Conservation (phyloP, 2,329 filamentous ascomycete genomes). For the Cladophialophora immunda region DNA sequence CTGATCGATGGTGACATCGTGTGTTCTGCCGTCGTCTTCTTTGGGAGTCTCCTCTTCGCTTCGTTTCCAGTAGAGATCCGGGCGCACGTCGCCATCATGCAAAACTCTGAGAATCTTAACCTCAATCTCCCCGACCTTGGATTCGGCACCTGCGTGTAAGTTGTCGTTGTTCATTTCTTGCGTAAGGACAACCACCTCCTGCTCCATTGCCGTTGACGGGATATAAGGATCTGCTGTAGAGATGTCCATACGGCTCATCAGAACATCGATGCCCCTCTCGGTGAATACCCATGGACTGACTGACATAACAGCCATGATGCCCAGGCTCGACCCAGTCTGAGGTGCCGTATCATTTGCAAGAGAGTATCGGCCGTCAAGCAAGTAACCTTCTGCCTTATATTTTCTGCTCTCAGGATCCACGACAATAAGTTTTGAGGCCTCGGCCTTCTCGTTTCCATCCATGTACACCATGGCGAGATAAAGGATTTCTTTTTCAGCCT, state of each 20-base stretch:
- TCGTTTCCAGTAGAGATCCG: not conserved
- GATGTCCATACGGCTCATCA: constrained; percentile 27
- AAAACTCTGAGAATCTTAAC: constrained; percentile 18
- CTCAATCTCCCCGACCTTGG: constrained; percentile 25
- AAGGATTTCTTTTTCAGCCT: constrained; percentile 4
- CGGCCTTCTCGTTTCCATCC: constrained; percentile 25
- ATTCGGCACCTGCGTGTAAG: not conserved
- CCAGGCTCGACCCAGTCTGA: not conserved
- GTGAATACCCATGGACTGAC: constrained; percentile 24
- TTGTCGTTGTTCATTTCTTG: constrained; percentile 20
- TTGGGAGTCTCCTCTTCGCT: not conserved
- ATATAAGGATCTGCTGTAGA: constrained; percentile 7
- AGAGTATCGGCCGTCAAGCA: constrained; percentile 16
- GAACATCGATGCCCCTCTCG: constrained; percentile 29
- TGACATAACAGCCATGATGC: not conserved
- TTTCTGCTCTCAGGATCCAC: not conserved
- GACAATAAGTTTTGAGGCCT: constrained; percentile 13
- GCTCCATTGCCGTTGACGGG: constrained; percentile 13
- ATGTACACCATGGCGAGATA: constrained; percentile 28
- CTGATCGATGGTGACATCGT: constrained; percentile 9
- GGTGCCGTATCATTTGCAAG: not conserved
- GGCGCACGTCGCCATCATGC: not conserved
- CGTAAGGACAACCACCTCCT: constrained; percentile 24
- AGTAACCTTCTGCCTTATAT: not conserved
- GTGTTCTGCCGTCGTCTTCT: constrained; percentile 6